These are phyloP conservation scores for Coemansia sp. DNA, from an alignment of 192 early-diverging fungal species.

Conservation along the genomic window DNA sequence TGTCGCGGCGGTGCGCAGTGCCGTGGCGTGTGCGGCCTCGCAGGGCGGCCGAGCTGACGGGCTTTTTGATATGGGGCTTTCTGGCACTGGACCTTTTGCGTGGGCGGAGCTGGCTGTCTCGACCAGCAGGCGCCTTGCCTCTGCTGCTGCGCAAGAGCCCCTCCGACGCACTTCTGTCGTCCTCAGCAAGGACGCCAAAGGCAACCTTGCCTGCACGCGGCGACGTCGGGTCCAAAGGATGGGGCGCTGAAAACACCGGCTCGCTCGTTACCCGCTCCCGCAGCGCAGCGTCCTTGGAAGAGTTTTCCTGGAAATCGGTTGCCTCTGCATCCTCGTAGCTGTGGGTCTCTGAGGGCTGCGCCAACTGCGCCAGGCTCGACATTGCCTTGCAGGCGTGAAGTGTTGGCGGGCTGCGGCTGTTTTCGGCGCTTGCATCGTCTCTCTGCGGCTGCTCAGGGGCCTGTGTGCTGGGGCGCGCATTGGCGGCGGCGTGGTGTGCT, in stretches of 20 bases:
- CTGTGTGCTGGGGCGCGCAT: too few relatives aligned
- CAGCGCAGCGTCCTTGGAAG: too few relatives aligned
- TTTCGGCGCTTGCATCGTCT: too few relatives aligned
- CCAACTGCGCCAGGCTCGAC: constrained; percentile 34
- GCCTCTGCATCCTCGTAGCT: not conserved
- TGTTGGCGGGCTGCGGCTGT: not conserved
- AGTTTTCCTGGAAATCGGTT: too few relatives aligned
- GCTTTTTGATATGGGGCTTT: constrained; percentile 31
- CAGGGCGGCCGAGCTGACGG: constrained; percentile 32
- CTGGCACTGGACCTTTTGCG: constrained; percentile 19
- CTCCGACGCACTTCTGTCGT: constrained; percentile 3
- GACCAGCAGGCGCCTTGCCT: constrained; percentile 9
- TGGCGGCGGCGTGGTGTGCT: too few relatives aligned
- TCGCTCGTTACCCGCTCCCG: constrained; percentile 19
- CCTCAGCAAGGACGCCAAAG: not conserved
- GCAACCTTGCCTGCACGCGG: not conserved
- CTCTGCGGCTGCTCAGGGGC: too few relatives aligned
- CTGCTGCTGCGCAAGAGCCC: constrained; percentile 4
- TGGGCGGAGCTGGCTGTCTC: constrained; percentile 10
- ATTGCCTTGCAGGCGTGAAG: constrained; percentile 46
- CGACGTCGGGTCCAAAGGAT: too few relatives aligned
- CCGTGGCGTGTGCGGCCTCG: constrained; percentile 26
- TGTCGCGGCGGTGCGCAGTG: constrained; percentile 13
- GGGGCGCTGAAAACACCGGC: too few relatives aligned
- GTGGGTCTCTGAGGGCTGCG: constrained; percentile 5